These are phyloP conservation scores for Artemisia argyi DNA, from an alignment of 129 eudicot genomes.

Conservation along the genomic window DNA sequence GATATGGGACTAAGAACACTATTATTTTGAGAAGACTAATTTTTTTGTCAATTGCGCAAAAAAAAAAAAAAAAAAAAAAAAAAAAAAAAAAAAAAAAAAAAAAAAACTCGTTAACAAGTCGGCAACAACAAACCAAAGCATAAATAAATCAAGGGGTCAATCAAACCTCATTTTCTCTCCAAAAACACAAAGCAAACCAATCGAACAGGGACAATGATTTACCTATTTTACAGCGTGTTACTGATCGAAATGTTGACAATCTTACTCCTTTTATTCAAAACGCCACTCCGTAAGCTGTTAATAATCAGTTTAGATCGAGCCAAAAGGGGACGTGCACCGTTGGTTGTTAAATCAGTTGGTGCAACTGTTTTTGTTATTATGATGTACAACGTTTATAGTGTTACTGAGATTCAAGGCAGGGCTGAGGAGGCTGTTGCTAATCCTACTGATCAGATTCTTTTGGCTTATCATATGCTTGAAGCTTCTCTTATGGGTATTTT, in stretches of 20 bases:
- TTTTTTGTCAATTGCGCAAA: no score
- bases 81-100: no score
- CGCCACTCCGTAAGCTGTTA: slow-evolving; percentile 64
- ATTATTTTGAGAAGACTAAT: no score
- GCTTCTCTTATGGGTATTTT: slow-evolving; percentile 75
- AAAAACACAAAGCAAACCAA: no score
- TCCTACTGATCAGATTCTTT: slow-evolving; percentile 69
- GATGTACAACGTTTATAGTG: slow-evolving; percentile 43
- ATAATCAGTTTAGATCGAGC: slow-evolving; percentile 55
- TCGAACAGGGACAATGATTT: slow-evolving; percentile 25
- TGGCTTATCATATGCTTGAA: slow-evolving; percentile 54
- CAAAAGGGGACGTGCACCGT: slow-evolving; percentile 73
- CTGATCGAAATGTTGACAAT: slow-evolving; percentile 50
- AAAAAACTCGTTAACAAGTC: no score
- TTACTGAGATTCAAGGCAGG: slow-evolving; percentile 49
- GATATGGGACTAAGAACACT: no score
- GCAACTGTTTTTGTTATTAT: slow-evolving; percentile 56
- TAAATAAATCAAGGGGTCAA: no score
- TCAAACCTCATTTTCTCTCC: no score
- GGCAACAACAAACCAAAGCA: no score
- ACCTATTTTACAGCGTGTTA: slow-evolving; percentile 49
- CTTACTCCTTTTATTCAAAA: slow-evolving; percentile 56
- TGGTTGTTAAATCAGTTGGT: slow-evolving; percentile 58
- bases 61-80: no score
- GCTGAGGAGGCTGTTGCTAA: slow-evolving; percentile 43